These are phyloP conservation scores for Oenanthe sinensis DNA, from an alignment of 129 eudicot genomes.

Conservation along the genomic window DNA sequence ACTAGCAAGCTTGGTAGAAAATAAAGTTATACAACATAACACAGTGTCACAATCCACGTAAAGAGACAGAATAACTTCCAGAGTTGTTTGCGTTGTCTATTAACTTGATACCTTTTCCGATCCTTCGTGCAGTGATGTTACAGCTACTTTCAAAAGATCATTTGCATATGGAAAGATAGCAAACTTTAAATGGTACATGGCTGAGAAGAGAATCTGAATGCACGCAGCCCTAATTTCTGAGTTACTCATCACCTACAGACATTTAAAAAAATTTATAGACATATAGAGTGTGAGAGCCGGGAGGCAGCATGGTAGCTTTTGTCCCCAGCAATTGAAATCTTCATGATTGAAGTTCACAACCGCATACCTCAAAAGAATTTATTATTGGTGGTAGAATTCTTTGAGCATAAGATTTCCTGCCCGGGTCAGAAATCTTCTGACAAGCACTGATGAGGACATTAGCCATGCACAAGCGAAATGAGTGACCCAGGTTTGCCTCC, in stretches of 20 bases:
- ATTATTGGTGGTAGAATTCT: constrained; percentile 41
- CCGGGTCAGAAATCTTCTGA: constrained; percentile 64
- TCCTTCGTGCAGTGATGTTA: constrained; percentile 48
- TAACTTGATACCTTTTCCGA: constrained; percentile 44
- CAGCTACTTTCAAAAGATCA: constrained; percentile 47
- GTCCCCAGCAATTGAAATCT: background rate
- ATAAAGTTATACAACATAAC: background rate
- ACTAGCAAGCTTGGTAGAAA: background rate
- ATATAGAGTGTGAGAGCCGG: background rate
- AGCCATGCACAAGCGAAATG: constrained; percentile 88
- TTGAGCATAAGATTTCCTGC: constrained; percentile 45
- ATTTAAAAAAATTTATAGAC: background rate
- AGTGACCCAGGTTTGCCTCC: constrained; percentile 16
- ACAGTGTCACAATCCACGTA: background rate
- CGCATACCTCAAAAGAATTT: constrained; percentile 31
- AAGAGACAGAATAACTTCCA: background rate
- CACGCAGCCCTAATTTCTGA: constrained; percentile 75
- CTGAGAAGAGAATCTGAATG: constrained; percentile 71
- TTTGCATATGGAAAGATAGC: constrained; percentile 44
- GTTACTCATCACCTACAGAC: constrained; percentile 15
- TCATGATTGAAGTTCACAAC: background rate
- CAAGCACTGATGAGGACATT: constrained; percentile 90
- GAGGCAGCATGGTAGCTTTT: background rate
- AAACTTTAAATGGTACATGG: constrained; percentile 70
- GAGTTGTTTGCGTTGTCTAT: background rate